Evolutionary conservation across 2,329 filamentous ascomycete genomes (phyloP).

Genomic region (Penicillium verrucosum): DNA sequence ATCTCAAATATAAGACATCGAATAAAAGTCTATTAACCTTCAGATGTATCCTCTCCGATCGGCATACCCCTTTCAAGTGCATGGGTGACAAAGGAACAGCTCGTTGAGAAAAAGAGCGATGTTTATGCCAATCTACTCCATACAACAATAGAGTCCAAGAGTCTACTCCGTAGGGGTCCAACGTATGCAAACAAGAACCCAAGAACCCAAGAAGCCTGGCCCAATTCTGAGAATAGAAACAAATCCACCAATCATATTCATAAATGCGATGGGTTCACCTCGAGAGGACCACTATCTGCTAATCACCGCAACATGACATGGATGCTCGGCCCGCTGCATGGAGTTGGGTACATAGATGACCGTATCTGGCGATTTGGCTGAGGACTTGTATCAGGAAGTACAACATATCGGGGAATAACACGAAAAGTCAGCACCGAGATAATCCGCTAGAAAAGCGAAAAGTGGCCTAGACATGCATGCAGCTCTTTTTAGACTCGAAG

Average conservation of each 20-base stretch:
- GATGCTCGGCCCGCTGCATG: constrained; percentile 22
- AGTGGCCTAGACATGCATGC: constrained; percentile 13
- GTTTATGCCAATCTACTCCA: neutral
- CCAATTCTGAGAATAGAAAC: constrained; percentile 3
- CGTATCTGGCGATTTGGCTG: constrained; percentile 6
- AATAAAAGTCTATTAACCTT: neutral
- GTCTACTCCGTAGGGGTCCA: neutral
- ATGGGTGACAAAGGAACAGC: neutral
- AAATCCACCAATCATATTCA: neutral
- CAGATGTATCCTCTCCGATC: neutral
- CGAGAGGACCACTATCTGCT: neutral
- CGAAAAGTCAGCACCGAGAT: neutral
- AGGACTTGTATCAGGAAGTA: constrained; percentile 5
- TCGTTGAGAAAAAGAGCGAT: neutral
- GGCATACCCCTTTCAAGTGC: neutral
- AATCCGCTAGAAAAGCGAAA: neutral
- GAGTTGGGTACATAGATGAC: constrained; percentile 12
- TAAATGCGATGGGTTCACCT: neutral
- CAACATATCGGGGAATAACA: constrained; percentile 7
- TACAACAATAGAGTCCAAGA: neutral
- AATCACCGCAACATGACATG: constrained; percentile 9
- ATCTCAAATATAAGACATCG: neutral
- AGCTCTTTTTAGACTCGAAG: constrained; percentile 10
- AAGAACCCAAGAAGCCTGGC: neutral
- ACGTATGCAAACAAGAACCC: neutral